Base-by-base conservation (phyloP, 306 rosid species). In the Lathyrus aphaca region DNA sequence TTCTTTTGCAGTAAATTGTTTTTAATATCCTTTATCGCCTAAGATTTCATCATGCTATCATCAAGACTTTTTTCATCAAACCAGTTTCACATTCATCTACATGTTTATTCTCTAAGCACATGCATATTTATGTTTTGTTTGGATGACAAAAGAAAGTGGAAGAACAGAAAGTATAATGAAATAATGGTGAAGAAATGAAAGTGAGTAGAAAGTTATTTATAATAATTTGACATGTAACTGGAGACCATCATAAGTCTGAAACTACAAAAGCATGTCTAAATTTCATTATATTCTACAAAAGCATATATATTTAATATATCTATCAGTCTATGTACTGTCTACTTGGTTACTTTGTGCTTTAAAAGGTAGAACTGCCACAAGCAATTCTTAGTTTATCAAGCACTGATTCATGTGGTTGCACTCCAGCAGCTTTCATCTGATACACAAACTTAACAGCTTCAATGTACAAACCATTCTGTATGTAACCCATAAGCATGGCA, bases 371-470 rank as follows among this genome's bases (percentile, higher is more conserved):
- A 56, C 74, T 62, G 9, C 84, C 82, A 50, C 88, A 85, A 18
- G 85, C 85, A 66, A 81, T 65, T 68, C 81, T 85, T 58, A 88
- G 50, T 75, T 81, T 83, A 38, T 81, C 78, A n/a, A 85, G 80
- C 72, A 85, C 50, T 32, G 85, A 69, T 57, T 81, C 86, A 64
- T 71, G 84, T 30, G 86, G 85, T 57, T 75, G 74, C 62, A 88
- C 10, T 64, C 87, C 77, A 35, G 70, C 78, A 18, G 39, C 84
- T 50, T 79, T 80, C 88, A 88, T 83, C 72, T 66, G 81, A 80
- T 85, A 83, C 51, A 88, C 68, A 64, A 85, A 76, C 82, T 83
- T 88, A 8, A 85, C 70, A 39, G 94, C 94, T 64, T 85, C 85
- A 51, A 83, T 17, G 58, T 83, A 46, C 60, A 77, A 27, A 30